Base-by-base conservation (phyloP, 2,329 filamentous ascomycete species). In the Davidsoniella virescens region DNA sequence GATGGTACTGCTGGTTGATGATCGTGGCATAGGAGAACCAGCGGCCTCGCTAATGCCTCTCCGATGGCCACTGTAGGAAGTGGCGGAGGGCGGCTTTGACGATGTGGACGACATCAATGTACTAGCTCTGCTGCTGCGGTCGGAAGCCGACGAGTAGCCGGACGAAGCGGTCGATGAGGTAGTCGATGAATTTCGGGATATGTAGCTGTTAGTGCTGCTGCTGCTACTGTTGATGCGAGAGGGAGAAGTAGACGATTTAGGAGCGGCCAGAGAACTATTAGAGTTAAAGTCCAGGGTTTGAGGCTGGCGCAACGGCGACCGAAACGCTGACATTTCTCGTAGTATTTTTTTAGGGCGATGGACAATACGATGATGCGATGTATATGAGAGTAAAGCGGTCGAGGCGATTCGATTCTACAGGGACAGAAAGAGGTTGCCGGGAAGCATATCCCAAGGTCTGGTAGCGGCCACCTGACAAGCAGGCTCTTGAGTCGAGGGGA, bases 31-130 rank as follows among this genome's bases (percentile, higher is more conserved):
- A 62, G 60, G 78, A 33, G 8, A 72, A 41, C 70, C 70, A 53
- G 72, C 72, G 52, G 75, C 75, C 69, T 92, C 84, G 65, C 84
- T 90, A 63, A 80, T 73, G 54, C 84, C 84, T 62, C 86, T 78
- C 63, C 79, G 83, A 60, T 90, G 85, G 45, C 72, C 71, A 54
- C 65, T 59, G 53, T 62, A 61, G 53, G 65, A 54, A 16, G 61
- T 56, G 62, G 76, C 75, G 43, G 69, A 70, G 61, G 76, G 78
- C 16, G 44, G 44, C 2, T 42, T 49, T 20, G 44, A 44, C 17
- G 46, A 52, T n/a, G 73, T 73, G 55, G 78, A 73, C 29, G 85
- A 90, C 44, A 83, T 65, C 51, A 58, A 57, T 4, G 43, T 83
- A 62, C 81, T 86, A 38, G 78, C 76, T 49, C 71, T 67, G 59